Conservation (phyloP, 352 stramenopile species). For the Globisporangium alternatum region DNA sequence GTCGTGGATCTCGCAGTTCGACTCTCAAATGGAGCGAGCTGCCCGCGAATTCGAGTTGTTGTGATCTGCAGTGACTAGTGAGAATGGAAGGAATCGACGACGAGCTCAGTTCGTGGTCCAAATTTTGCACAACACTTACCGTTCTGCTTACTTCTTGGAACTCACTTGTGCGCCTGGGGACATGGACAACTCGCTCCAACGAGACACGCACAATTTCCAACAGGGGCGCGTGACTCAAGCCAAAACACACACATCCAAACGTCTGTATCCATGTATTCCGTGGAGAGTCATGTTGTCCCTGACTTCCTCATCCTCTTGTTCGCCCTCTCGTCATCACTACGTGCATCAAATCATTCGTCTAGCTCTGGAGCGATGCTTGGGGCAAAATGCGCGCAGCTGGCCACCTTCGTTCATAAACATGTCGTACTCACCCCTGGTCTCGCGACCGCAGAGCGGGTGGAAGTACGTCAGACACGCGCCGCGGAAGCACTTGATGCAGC, state of each 20-base stretch:
- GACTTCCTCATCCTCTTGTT: neutral
- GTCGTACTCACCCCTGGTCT: constrained; percentile 76
- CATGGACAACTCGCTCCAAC: neutral
- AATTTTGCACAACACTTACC: neutral
- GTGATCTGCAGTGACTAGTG: constrained; percentile 16
- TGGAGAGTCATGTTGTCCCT: neutral
- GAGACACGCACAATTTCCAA: neutral
- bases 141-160: neutral
- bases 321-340: neutral
- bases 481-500: constrained; percentile 86
- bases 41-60: constrained; percentile 70
- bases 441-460: constrained; percentile 80
- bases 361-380: constrained; percentile 64
- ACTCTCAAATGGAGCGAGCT: constrained; percentile 73
- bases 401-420: constrained; percentile 91
- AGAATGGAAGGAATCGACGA: neutral
- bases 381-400: constrained; percentile 78
- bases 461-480: constrained; percentile 65
- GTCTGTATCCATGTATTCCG: constrained; percentile 13
- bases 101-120: neutral
- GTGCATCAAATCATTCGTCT: constrained; percentile 22
- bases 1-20: constrained; percentile 77
- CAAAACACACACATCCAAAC: constrained; percentile 9
- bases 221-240: neutral
- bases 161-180: neutral